Percentiles rank a stretch among this genome's conserved stretches.
Evolutionary conservation across 495 filamentous ascomycete species (phyloP).

Genomic region (Astrocystis sublimbata): DNA sequence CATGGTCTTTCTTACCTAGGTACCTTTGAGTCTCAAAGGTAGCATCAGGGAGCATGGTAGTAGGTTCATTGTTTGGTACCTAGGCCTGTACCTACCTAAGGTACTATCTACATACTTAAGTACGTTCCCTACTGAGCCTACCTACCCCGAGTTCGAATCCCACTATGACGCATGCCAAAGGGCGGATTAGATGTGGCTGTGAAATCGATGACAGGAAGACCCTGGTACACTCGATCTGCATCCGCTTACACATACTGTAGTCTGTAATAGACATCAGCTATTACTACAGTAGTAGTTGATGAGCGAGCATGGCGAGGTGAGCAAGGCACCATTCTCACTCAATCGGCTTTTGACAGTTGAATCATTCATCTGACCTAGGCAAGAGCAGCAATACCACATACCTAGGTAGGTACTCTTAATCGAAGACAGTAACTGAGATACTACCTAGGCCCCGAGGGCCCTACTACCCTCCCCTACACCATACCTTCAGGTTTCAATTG

Average conservation of each 20-base stretch:
- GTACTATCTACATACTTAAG: not conserved
- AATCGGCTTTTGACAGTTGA: too few species aligned
- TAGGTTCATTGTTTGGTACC: not conserved
- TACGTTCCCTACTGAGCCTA: not conserved
- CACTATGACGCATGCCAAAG: constrained; percentile 4
- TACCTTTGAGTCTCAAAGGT: not conserved
- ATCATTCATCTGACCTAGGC: too few species aligned
- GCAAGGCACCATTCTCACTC: too few species aligned
- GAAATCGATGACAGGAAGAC: constrained; percentile 10
- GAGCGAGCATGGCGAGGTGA: too few species aligned
- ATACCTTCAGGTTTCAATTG: too few species aligned
- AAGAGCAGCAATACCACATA: too few species aligned
- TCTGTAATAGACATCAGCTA: not conserved
- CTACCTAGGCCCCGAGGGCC: too few species aligned
- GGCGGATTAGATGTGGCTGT: constrained; percentile 13
- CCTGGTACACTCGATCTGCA: not conserved
- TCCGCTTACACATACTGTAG: not conserved
- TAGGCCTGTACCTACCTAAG: not conserved
- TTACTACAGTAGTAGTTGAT: too few species aligned
- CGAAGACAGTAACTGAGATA: too few species aligned
- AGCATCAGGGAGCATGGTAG: not conserved
- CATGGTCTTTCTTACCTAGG: not conserved
- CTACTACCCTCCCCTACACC: too few species aligned
- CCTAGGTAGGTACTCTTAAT: too few species aligned
- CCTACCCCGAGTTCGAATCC: not conserved